Evolutionary conservation across 345 rosid species (phyloP).

Genomic region (Eucalyptus camaldulensis): DNA sequence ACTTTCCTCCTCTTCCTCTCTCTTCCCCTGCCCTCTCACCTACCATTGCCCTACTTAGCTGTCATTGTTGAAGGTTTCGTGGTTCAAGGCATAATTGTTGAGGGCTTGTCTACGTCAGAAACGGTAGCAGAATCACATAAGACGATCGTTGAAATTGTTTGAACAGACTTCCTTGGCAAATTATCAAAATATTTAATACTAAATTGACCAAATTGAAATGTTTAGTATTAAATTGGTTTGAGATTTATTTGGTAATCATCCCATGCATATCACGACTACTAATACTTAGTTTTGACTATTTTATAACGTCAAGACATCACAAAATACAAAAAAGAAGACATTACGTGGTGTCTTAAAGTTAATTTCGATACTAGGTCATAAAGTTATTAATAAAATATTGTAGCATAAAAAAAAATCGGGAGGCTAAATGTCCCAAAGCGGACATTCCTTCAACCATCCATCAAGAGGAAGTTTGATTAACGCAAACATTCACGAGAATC

Average conservation of each 20-base stretch:
- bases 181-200: too few relatives aligned
- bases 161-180: fast-evolving
- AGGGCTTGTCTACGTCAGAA: fast-evolving
- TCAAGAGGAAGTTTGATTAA: background rate
- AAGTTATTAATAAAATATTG: background rate
- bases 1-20: background rate
- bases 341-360: background rate
- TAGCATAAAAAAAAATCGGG: background rate
- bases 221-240: fast-evolving
- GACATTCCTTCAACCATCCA: background rate
- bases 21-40: background rate
- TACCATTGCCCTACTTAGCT: background rate
- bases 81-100: background rate
- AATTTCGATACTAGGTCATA: background rate
- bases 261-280: background rate
- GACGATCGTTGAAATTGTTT: too few relatives aligned
- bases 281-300: background rate
- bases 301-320: background rate
- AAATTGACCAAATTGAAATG: too few relatives aligned
- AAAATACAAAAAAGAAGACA: background rate
- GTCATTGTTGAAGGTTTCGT: too few relatives aligned
- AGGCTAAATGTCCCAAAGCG: background rate
- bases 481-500: background rate
- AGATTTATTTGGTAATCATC: too few relatives aligned
- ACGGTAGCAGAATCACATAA: fast-evolving